Base-by-base conservation (phyloP, 2,329 filamentous ascomycete species). In the Ceratocystis huliohia region DNA sequence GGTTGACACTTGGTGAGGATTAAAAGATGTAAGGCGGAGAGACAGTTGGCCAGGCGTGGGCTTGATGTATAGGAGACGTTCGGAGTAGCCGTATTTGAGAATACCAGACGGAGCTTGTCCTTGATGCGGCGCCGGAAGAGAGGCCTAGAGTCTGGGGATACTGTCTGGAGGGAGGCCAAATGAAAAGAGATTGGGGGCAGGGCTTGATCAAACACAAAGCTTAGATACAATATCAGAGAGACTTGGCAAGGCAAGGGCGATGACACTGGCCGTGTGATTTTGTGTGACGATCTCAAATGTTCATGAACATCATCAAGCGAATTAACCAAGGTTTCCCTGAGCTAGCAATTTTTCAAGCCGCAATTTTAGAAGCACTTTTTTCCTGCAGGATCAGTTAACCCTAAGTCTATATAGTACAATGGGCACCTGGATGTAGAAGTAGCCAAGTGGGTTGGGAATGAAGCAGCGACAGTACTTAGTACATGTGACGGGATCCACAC, bases 51-150 rank as follows among this genome's bases (percentile, higher is more conserved):
- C 44, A 7, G 7, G 20, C 17, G 5, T 13, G 25, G 22, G 28
- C 25, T 37, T 37, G 56, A 59, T 53, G 48, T 3, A 30, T 4
- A 8, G 20, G 8, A 45, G 37, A 33, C 10, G 44, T 15, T 33
- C 25, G 22, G 22, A 63, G 45, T 63, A 25, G 6, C 61, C 45
- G 37, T 50, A 13, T 63, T 33, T 30, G 44, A 25, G 22, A 63
- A 48, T 15, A 30, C 8, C 44, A 45, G 44, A 20, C 46, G 61
- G 37, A 48, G 28, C 28, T 20, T 63, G 44, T 63, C n/a, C 61
- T 63, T 48, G 61, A 63, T 63, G 44, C 61, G 61, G 28, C 61
- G 22, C 56, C 13, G 56, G 33, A 33, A 13, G 56, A 15, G 30
- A 30, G 2, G n/a, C 5, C 15, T 30, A 59, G 22, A 63, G 25